Percentiles rank a stretch among this genome's conserved stretches.
phyloP scores from a whole-genome alignment of 2,329 filamentous ascomycete species.

The Onygenales sp. region DNA sequence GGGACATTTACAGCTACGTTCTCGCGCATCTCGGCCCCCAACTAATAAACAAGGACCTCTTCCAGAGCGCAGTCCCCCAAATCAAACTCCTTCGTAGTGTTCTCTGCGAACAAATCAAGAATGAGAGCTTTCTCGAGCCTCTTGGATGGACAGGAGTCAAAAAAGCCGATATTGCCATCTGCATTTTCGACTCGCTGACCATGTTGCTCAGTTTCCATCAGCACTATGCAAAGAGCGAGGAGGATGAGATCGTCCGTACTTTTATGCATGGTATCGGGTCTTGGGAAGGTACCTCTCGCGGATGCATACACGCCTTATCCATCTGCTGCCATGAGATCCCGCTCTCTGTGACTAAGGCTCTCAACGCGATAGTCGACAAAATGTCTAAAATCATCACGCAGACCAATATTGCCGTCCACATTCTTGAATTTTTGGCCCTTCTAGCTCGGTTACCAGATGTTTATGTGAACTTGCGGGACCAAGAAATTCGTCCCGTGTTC shows the following conservation, averaged over 20 bases:
- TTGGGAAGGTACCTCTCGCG: conserved; percentile 79
- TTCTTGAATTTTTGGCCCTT: conserved; percentile 88
- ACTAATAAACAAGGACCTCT: conserved; percentile 80
- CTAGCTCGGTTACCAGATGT: conserved; percentile 75
- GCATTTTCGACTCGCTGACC: conserved; percentile 75
- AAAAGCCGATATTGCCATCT: conserved; percentile 80
- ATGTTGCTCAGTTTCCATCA: conserved; percentile 87
- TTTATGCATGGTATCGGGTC: conserved; percentile 78
- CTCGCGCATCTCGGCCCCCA: conserved; percentile 80
- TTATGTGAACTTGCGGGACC: conserved; percentile 79
- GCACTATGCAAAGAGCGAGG: conserved; percentile 71
- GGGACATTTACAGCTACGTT: conserved; percentile 89
- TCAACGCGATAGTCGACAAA: conserved; percentile 79
- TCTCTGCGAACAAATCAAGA: conserved; percentile 74
- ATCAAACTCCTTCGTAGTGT: conserved; percentile 66
- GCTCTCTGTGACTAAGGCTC: conserved; percentile 70
- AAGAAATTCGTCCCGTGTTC: conserved; percentile 90
- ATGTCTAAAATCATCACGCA: conserved; percentile 97
- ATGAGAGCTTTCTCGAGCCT: conserved; percentile 69
- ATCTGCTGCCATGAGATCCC: conserved; percentile 94
- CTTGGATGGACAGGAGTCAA: conserved; percentile 69
- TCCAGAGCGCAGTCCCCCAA: conserved; percentile 62
- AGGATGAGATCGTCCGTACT: conserved; percentile 78
- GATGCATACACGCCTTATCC: conserved; percentile 87
- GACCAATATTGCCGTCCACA: conserved; percentile 82